Evolutionary conservation across 768 basidiomycete genomes (phyloP).

Genomic region (Inosperma sp.): DNA sequence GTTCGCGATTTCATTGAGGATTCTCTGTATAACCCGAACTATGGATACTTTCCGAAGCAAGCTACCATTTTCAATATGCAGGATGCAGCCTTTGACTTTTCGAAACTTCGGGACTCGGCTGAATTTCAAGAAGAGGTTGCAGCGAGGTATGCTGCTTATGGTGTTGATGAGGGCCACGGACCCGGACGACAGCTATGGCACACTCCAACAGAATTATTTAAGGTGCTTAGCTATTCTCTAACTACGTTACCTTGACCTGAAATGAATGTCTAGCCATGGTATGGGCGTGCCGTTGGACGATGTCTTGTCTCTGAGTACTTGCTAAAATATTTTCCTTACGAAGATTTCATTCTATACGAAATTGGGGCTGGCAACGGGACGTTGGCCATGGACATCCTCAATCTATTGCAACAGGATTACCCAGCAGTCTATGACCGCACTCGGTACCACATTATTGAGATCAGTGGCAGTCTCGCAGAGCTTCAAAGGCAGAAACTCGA

Average conservation of each 20-base stretch:
- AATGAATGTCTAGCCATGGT: constrained; percentile 75
- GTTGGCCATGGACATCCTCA: constrained; percentile 82
- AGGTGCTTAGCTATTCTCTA: constrained; percentile 45
- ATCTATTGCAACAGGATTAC: constrained; percentile 69
- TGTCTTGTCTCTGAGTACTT: constrained; percentile 91
- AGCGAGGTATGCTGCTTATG: constrained; percentile 67
- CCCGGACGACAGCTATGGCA: constrained; percentile 95
- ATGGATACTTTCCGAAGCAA: constrained; percentile 94
- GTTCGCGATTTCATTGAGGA: constrained; percentile 97
- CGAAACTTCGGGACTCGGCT: constrained; percentile 53
- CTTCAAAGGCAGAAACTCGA: constrained; percentile 67
- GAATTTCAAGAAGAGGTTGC: constrained; percentile 85
- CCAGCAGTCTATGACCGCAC: constrained; percentile 94
- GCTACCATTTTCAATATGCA: constrained; percentile 81
- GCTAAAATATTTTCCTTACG: constrained; percentile 92
- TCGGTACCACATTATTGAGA: constrained; percentile 92
- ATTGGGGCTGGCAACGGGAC: constrained; percentile 98
- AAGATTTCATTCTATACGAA: constrained; percentile 95
- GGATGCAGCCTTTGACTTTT: constrained; percentile 63
- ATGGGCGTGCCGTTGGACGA: constrained; percentile 84
- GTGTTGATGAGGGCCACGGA: constrained; percentile 54
- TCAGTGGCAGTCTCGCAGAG: constrained; percentile 71
- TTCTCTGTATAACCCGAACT: constrained; percentile 92
- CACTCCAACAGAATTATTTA: constrained; percentile 96
- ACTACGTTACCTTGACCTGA: constrained; percentile 6